Percentiles rank a stretch among this genome's conserved stretches.
Evolutionary conservation across 495 filamentous ascomycete species (phyloP).

Genomic region (Lophium mytilinum): DNA sequence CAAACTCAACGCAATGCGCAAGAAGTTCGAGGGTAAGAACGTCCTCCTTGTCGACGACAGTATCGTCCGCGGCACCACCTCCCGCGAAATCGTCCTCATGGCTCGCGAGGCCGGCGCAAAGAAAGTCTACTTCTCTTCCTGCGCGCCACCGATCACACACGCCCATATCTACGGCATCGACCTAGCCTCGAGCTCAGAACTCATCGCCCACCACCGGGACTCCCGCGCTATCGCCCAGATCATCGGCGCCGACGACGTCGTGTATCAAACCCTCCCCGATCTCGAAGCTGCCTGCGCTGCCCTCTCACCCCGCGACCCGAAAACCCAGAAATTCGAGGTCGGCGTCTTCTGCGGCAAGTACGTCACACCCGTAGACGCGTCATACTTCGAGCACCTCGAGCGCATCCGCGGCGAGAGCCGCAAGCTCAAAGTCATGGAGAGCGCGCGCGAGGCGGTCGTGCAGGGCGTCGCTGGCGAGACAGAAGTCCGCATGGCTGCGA

Average conservation of each 20-base stretch:
- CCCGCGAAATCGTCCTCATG: slow-evolving; percentile 87
- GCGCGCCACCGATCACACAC: slow-evolving; percentile 77
- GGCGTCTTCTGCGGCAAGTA: slow-evolving; percentile 94
- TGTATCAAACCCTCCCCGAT: slow-evolving; percentile 83
- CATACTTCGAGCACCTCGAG: slow-evolving; percentile 84
- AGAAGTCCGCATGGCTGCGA: slow-evolving; percentile 55
- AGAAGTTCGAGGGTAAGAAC: slow-evolving; percentile 77
- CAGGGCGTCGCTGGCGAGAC: slow-evolving; percentile 54
- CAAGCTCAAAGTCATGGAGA: slow-evolving; percentile 63
- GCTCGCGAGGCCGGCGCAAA: slow-evolving; percentile 82
- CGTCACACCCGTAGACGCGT: slow-evolving; percentile 70
- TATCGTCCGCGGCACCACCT: slow-evolving; percentile 89
- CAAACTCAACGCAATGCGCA: slow-evolving; percentile 76
- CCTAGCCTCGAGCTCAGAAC: slow-evolving; percentile 70
- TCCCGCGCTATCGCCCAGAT: slow-evolving; percentile 60
- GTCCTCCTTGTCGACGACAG: slow-evolving; percentile 88
- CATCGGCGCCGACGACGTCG: slow-evolving; percentile 86
- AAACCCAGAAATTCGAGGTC: slow-evolving; percentile 70
- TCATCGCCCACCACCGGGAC: slow-evolving; percentile 75
- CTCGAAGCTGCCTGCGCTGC: slow-evolving; percentile 73
- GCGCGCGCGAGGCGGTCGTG: slow-evolving; percentile 59
- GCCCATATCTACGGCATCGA: slow-evolving; percentile 85
- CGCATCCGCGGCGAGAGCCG: slow-evolving; percentile 61
- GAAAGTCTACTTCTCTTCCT: slow-evolving; percentile 85
- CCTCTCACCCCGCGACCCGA: slow-evolving; percentile 47